These are phyloP conservation scores for Flaveria sonorensis DNA, from an alignment of 129 eudicot genomes.

Conservation along the genomic window DNA sequence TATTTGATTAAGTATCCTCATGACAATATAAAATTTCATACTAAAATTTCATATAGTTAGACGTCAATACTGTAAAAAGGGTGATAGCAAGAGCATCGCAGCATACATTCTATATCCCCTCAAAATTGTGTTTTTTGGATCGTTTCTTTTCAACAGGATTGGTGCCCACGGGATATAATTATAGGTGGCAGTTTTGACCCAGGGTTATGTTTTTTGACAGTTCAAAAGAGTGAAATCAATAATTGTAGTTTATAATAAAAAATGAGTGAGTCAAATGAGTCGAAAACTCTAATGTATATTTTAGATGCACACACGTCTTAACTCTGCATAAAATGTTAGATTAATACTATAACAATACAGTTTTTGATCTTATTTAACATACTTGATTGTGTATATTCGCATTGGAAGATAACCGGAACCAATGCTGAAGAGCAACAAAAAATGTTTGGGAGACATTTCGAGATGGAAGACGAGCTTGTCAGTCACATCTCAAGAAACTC, in stretches of 20 bases:
- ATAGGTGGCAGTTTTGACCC: not conserved
- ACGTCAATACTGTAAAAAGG: no score
- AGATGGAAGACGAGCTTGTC: constrained; percentile 90
- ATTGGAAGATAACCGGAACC: constrained; percentile 67
- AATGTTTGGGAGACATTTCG: constrained; percentile 96
- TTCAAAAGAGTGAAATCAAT: not conserved
- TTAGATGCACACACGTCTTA: not conserved
- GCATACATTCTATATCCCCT: no score
- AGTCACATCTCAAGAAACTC: constrained; percentile 84
- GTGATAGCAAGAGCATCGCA: no score
- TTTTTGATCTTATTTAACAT: not conserved
- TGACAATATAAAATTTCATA: no score
- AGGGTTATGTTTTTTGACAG: not conserved
- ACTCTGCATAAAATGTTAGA: not conserved
- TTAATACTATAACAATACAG: not conserved
- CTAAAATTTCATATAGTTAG: no score
- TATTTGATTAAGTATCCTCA: no score
- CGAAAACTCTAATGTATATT: not conserved
- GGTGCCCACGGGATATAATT: not conserved
- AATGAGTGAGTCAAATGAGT: not conserved
- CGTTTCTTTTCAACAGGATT: no score
- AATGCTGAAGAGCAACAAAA: constrained; percentile 91
- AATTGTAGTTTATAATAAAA: not conserved
- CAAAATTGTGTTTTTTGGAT: no score
- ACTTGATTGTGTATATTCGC: not conserved